Evolutionary conservation across 768 basidiomycete species (phyloP).

Genomic region (Collybiopsis confluens): DNA sequence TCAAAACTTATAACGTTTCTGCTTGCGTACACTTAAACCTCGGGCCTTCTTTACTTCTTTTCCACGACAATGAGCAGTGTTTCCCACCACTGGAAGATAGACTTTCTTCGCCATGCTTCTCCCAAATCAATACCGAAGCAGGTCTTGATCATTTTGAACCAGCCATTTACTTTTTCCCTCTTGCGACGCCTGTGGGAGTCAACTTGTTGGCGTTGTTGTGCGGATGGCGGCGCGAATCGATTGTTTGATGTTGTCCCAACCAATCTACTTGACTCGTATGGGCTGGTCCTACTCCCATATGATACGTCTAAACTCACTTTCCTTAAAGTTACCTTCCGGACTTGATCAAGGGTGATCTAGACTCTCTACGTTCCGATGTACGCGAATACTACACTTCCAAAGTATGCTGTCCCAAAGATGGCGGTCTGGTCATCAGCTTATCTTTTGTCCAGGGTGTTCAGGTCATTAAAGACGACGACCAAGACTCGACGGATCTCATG

Average conservation of each 20-base stretch:
- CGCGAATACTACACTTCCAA: conserved; percentile 56
- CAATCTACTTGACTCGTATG: background rate
- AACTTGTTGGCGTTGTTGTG: conserved; percentile 58
- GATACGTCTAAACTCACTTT: conserved; percentile 1
- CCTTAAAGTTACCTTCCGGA: conserved; percentile 67
- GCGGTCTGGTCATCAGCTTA: background rate
- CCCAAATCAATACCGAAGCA: conserved; percentile 18
- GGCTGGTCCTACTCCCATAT: too few relatives aligned
- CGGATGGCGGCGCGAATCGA: conserved; percentile 87
- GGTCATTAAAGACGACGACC: conserved; percentile 63
- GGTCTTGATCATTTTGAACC: conserved; percentile 87
- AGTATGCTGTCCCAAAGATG: conserved; percentile 31
- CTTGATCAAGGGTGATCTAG: conserved; percentile 91
- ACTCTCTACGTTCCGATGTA: conserved; percentile 80
- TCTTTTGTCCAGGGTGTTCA: conserved; percentile 51
- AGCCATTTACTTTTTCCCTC: conserved; percentile 68
- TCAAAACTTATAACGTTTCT: background rate
- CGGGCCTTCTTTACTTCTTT: background rate
- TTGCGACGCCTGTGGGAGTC: conserved; percentile 58
- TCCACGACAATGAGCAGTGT: background rate
- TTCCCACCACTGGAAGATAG: conserved; percentile 30
- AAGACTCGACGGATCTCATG: conserved; percentile 92
- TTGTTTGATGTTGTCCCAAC: conserved; percentile 53
- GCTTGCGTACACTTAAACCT: background rate
- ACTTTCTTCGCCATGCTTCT: conserved; percentile 29